Evolutionary conservation across 164 flowering plant genomes (phyloP).

Genomic region (Umbellularia californica): DNA sequence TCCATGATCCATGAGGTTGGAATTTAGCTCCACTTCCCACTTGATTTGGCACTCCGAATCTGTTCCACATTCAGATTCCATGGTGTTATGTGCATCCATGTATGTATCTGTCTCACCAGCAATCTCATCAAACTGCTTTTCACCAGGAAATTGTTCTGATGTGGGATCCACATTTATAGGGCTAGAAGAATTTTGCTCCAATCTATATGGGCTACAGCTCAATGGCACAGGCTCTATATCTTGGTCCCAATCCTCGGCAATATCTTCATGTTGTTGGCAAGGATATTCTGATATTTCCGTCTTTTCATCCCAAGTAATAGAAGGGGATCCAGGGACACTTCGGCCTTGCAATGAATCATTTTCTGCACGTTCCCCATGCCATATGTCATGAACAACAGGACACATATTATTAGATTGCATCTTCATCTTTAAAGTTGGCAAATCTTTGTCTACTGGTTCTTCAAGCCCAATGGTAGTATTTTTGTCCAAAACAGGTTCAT

Average conservation of each 20-base stretch:
- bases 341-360: slow-evolving; percentile 27
- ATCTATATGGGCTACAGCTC: slow-evolving; percentile 16
- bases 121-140: slow-evolving; percentile 41
- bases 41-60: slow-evolving; percentile 51
- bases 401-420: slow-evolving; percentile 21
- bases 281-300: slow-evolving; percentile 48
- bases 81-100: slow-evolving; percentile 70
- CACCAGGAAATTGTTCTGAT: slow-evolving; percentile 16
- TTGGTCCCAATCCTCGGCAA: slow-evolving; percentile 18
- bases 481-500: slow-evolving; percentile 22
- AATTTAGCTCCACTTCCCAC: slow-evolving; percentile 32
- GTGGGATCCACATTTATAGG: slow-evolving; percentile 15
- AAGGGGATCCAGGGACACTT: slow-evolving; percentile 36
- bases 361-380: slow-evolving; percentile 15
- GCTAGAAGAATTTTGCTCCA: slow-evolving; percentile 19
- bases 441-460: slow-evolving; percentile 29
- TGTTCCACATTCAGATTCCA: slow-evolving; percentile 71
- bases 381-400: slow-evolving; percentile 26
- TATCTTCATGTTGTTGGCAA: slow-evolving; percentile 7
- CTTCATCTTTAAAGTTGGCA: slow-evolving; percentile 25
- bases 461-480: slow-evolving; percentile 30
- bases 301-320: slow-evolving; percentile 80
- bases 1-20: slow-evolving; percentile 18
- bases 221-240: slow-evolving; percentile 18
- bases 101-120: slow-evolving; percentile 71